Evolutionary conservation across 2,329 filamentous ascomycete genomes (phyloP).

Genomic region (Achaetomium macrosporum): DNA sequence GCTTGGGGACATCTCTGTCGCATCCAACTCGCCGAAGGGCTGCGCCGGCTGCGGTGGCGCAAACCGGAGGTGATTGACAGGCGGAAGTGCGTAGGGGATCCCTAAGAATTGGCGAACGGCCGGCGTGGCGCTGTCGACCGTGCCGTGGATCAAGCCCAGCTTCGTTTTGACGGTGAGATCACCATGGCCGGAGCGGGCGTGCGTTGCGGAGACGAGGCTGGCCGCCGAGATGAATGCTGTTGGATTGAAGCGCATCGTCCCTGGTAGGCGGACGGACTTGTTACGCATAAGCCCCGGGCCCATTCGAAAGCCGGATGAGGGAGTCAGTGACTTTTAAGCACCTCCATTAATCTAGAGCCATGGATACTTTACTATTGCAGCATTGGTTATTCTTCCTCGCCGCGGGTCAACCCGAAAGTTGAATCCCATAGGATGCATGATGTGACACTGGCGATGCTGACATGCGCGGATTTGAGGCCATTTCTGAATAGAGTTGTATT

Average conservation of each 20-base stretch:
- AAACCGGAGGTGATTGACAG: conserved; percentile 25
- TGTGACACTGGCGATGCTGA: not conserved
- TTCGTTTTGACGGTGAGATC: conserved; percentile 8
- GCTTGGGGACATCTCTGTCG: conserved; percentile 18
- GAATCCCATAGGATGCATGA: too few species aligned
- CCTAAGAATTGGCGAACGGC: conserved; percentile 27
- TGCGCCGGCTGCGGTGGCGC: conserved; percentile 20
- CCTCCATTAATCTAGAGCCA: too few species aligned
- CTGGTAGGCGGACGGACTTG: not conserved
- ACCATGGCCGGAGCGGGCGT: not conserved
- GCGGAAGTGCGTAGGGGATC: conserved; percentile 29
- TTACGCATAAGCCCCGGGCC: too few species aligned
- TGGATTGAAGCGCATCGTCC: not conserved
- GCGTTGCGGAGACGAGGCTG: not conserved
- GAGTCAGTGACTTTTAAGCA: too few species aligned
- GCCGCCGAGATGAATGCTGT: not conserved
- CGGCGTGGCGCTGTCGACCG: conserved; percentile 9
- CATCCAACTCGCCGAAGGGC: conserved; percentile 15
- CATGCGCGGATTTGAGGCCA: not conserved
- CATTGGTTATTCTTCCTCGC: too few species aligned
- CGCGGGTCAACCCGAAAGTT: too few species aligned
- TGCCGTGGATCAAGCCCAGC: conserved; percentile 17
- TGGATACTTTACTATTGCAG: too few species aligned
- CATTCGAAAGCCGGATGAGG: too few species aligned
- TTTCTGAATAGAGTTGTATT: not conserved